Evolutionary conservation across 2,329 filamentous ascomycete genomes (phyloP), one percentile per base, ranked within the genome.

Genomic region (Colletotrichum destructivum): DNA sequence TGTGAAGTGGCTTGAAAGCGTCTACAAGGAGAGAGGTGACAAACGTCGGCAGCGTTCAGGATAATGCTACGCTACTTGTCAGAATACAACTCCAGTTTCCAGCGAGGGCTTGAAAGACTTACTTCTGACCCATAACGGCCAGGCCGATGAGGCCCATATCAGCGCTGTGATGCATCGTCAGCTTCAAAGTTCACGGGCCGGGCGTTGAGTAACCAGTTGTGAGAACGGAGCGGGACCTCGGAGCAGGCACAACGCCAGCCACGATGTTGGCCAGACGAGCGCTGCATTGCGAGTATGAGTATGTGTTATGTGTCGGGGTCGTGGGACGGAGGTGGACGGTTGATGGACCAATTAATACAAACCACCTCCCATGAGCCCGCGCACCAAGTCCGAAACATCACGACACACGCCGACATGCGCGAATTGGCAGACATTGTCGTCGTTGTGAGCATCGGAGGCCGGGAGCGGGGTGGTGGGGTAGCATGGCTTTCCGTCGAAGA

Each of bases 81-180:
- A 70, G 46, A 38, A 62, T 62, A 52, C 52, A n/a, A 74, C 62
- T 56, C 13, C 38, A 1, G 4, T 38, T 15, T 35, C 31, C 13
- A 42, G 5, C 9, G 15, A 11, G 23, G 21, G 18, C 16, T 16
- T 13, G 23, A 13, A 42, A 15, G 12, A 88, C 88, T 85, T 87
- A 90, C 60, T 62, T 46, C 26, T 71, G 64, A 62, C 69, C 69
- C 93, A 96, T 96, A 86, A 96, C 94, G 87, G 94, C 94, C 88
- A 96, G 89, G 90, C 94, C 94, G 84, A 96, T 96, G 82, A 96
- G 93, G 89, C 94, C 94, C 86, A 96, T 92, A 91, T 96, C 93
- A 91, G 91, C 91, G 87, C 92, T 94, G 87, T 82, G 80, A 74
- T 80, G 81, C 13, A 85, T 80, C 78, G 87, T 91, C 85, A 91